Percentiles rank a stretch among this genome's conserved stretches.
Evolutionary conservation across 805 yeast species (phyloP).

Genomic region (Lachancea fermentati): DNA sequence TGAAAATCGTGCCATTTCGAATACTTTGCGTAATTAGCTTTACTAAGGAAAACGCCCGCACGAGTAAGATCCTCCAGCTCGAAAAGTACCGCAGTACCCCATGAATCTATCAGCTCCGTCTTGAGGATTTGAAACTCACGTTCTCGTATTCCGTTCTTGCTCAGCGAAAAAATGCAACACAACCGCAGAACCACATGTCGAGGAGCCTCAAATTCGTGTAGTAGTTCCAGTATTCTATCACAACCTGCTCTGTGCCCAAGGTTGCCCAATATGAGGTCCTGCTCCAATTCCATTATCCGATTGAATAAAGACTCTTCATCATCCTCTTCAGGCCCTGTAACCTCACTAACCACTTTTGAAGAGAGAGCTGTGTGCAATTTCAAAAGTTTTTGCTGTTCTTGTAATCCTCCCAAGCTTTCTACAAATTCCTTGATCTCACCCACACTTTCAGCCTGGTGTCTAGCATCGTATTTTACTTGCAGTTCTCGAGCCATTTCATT

Average conservation of each 20-base stretch:
- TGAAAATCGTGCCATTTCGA: slow-evolving; percentile 8
- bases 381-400: slow-evolving; percentile 59
- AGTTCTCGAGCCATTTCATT: slow-evolving; percentile 66
- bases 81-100: slow-evolving; percentile 45
- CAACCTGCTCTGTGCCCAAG: slow-evolving; percentile 37
- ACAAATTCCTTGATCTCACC: slow-evolving; percentile 70
- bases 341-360: slow-evolving; percentile 50
- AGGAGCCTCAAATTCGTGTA: slow-evolving; percentile 39
- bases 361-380: slow-evolving; percentile 72
- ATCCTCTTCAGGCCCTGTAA: slow-evolving; percentile 31
- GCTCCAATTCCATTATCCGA: slow-evolving; percentile 54
- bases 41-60: slow-evolving; percentile 19
- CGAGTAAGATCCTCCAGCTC: slow-evolving; percentile 21
- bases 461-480: slow-evolving; percentile 60
- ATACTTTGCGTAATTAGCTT: slow-evolving; percentile 7
- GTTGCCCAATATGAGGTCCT: slow-evolving; percentile 57
- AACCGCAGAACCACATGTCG: slow-evolving; percentile 45
- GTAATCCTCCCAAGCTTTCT: slow-evolving; percentile 58
- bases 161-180: slow-evolving; percentile 52
- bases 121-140: slow-evolving; percentile 54
- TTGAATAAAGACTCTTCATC: slow-evolving; percentile 33
- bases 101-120: slow-evolving; percentile 52
- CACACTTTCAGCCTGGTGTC: slow-evolving; percentile 51
- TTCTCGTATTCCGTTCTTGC: slow-evolving; percentile 63
- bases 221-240: slow-evolving; percentile 42